Percentiles rank a stretch among this genome's conserved stretches.
phyloP scores from a whole-genome alignment of 2,329 filamentous ascomycete genomes.

The Hypoxylon sp. region DNA sequence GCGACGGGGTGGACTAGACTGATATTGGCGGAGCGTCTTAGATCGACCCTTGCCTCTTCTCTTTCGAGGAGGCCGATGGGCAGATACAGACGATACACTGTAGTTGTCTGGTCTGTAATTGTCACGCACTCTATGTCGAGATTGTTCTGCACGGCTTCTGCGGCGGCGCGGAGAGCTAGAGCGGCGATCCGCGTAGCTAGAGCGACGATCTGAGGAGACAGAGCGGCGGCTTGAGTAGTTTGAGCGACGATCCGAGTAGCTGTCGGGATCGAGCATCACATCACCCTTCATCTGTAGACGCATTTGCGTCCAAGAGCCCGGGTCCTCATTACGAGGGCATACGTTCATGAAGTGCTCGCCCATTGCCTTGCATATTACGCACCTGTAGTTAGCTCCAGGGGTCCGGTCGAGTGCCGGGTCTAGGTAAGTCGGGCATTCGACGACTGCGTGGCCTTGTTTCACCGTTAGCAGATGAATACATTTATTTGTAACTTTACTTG shows the following conservation, averaged over 20 bases:
- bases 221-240: too few species aligned
- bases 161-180: slow-evolving; percentile 19
- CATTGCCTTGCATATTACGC: slow-evolving; percentile 50
- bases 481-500: slow-evolving; percentile 31
- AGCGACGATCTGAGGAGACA: too few species aligned
- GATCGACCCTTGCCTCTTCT: too few species aligned
- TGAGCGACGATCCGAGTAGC: slow-evolving; percentile 32
- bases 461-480: slow-evolving; percentile 22
- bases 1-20: neutral
- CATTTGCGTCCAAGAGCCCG: slow-evolving; percentile 51
- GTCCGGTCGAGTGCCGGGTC: slow-evolving; percentile 53
- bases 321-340: slow-evolving; percentile 53
- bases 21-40: neutral
- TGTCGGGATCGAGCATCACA: neutral
- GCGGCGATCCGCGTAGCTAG: too few species aligned
- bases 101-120: slow-evolving; percentile 27
- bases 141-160: slow-evolving; percentile 12
- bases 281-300: slow-evolving; percentile 42
- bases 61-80: too few species aligned
- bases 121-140: slow-evolving; percentile 14
- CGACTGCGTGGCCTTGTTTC: slow-evolving; percentile 54
- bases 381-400: slow-evolving; percentile 51
- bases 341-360: slow-evolving; percentile 54
- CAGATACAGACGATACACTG: neutral
- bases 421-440: slow-evolving; percentile 57